A percentile compares a stretch with the other conserved stretches of the same genome.
Evolutionary conservation across 2,329 filamentous ascomycete species (phyloP).

Genomic region (Sporothrix phasma): DNA sequence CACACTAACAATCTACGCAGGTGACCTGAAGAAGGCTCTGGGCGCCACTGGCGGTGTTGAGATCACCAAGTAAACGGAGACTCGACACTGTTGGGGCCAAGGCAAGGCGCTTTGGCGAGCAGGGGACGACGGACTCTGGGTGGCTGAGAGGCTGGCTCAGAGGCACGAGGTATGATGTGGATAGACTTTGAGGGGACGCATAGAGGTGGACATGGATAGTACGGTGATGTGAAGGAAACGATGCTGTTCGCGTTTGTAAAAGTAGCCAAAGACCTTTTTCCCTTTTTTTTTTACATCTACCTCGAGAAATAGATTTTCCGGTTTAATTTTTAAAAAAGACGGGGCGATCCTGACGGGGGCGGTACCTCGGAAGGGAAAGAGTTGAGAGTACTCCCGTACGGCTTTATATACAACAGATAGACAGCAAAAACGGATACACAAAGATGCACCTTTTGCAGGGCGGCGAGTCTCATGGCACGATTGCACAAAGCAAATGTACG

Average conservation of each 20-base stretch:
- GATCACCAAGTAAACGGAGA: slow-evolving; percentile 39
- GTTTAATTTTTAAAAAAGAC: slow-evolving; percentile 2
- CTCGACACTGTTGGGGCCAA: neutral
- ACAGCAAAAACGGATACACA: neutral
- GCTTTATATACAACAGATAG: neutral
- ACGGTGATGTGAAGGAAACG: neutral
- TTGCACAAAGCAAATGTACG: neutral
- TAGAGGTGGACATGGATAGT: neutral
- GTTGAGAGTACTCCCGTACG: too few species aligned
- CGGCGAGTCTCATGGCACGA: neutral
- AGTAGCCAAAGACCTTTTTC: slow-evolving; percentile 12
- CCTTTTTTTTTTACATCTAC: slow-evolving; percentile 4
- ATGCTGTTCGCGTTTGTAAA: slow-evolving; percentile 7
- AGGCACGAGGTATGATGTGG: neutral
- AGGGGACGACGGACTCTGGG: neutral
- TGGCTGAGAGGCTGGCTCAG: too few species aligned
- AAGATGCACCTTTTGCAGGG: neutral
- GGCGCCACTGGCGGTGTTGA: slow-evolving; percentile 69
- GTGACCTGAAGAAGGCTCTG: slow-evolving; percentile 55
- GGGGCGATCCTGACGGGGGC: neutral
- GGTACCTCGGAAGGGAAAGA: neutral
- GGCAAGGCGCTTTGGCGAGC: neutral
- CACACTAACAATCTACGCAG: slow-evolving; percentile 6
- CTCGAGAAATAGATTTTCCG: slow-evolving; percentile 8
- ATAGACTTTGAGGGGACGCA: slow-evolving; percentile 3